These are phyloP conservation scores for Venustampulla echinocandica DNA, from an alignment of 495 filamentous ascomycete genomes.

Conservation along the genomic window DNA sequence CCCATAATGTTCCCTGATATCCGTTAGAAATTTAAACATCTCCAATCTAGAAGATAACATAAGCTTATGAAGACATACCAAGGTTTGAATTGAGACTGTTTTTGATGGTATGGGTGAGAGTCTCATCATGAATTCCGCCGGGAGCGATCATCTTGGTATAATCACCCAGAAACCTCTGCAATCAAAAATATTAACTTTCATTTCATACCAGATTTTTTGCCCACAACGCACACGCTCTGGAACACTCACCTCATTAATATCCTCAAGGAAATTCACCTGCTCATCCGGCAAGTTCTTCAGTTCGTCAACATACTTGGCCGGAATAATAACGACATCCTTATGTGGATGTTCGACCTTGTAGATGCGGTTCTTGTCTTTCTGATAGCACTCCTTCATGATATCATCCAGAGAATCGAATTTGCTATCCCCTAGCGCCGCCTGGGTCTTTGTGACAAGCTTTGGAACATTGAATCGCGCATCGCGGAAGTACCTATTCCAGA, in stretches of 20 bases:
- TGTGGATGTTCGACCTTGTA: not conserved
- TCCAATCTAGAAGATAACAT: too few relatives aligned
- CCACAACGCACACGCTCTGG: too few relatives aligned
- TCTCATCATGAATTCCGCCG: not conserved
- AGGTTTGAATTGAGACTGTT: not conserved
- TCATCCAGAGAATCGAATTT: too few relatives aligned
- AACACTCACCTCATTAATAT: not conserved
- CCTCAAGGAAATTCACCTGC: not conserved
- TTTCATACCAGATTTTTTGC: too few relatives aligned
- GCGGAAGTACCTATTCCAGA: too few relatives aligned
- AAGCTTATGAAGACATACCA: not conserved
- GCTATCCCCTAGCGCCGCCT: too few relatives aligned
- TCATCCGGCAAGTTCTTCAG: not conserved
- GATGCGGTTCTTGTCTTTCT: not conserved
- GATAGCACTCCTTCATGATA: too few relatives aligned
- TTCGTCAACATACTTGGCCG: not conserved
- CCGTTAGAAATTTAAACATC: not conserved
- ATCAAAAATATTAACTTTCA: not conserved
- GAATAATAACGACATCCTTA: not conserved
- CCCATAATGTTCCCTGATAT: not conserved
- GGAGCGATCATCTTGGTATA: not conserved
- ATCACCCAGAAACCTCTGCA: not conserved
- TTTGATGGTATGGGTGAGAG: not conserved
- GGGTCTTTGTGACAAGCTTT: too few relatives aligned
- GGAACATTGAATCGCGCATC: too few relatives aligned